Conservation (phyloP, 139 green algal genomes). For the Chlamydomonas applanata region DNA sequence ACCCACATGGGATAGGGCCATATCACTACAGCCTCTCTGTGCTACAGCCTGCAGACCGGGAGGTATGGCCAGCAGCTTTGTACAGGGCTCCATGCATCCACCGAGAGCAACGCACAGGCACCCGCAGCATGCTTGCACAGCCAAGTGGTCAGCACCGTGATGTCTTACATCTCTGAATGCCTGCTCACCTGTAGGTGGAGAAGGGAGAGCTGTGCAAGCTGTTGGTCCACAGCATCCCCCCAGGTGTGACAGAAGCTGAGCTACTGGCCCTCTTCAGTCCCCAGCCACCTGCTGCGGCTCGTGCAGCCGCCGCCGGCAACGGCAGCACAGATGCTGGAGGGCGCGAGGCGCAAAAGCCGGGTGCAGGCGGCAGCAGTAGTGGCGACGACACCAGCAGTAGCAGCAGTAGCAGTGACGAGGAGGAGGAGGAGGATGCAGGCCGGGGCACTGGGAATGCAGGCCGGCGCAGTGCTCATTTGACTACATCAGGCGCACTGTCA, state of each 20-base stretch:
- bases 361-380: neutral
- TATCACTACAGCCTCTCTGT: too few relatives aligned
- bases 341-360: too few relatives aligned
- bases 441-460: neutral
- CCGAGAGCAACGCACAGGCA: too few relatives aligned
- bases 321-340: neutral
- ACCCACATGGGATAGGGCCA: too few relatives aligned
- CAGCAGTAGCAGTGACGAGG: neutral
- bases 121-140: too few relatives aligned
- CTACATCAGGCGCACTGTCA: neutral
- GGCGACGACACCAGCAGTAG: neutral
- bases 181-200: constrained; percentile 22
- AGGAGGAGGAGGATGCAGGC: neutral
- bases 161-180: too few relatives aligned
- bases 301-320: neutral
- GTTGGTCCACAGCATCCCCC: constrained; percentile 39
- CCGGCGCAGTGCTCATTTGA: neutral
- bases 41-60: too few relatives aligned
- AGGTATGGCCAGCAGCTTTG: too few relatives aligned
- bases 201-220: constrained; percentile 49
- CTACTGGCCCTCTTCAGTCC: constrained; percentile 7
- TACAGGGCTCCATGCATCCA: too few relatives aligned
- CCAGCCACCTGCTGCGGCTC: neutral
- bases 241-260: constrained; percentile 2
- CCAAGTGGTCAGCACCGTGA: too few relatives aligned